Evolutionary conservation across 192 early-diverging fungal species (phyloP), one percentile per base, ranked within the genome.

Genomic region (Coemansia sp.): DNA sequence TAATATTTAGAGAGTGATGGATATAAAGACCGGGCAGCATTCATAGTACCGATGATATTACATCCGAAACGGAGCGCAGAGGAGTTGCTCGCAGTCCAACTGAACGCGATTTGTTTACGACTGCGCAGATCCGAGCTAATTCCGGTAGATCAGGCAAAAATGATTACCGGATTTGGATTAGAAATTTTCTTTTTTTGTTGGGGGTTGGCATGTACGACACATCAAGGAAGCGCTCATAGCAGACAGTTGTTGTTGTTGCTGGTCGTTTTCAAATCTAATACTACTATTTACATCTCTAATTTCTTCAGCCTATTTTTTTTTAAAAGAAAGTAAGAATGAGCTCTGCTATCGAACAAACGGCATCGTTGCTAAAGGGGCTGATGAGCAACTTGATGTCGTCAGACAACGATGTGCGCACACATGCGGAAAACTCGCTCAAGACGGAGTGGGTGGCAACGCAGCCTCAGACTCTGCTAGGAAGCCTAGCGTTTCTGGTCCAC

Each of bases 391-490:
- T 87, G 65, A 82, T 86, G 66, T 87, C 87, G 55, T 58, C 80
- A 13, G 86, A 92, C 84, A 91, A 91, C 68, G 75, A 66, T 24
- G 85, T 77, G 62, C 86, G 92, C 52, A 84, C 87, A 66, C 76
- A 76, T 55, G 90, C 91, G 44, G 92, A 93, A 76, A 74, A 71
- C 34, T 49, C 81, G 62, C 86, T 93, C 52, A 88, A 89, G 71
- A 73, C 64, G 40, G 84, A 87, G 67, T 90, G 88, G 87, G 73
- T 88, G 62, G 70, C 75, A 9, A 85, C 81, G 44, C 87, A 89
- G 73, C 90, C 89, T 53, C 78, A 88, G 68, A 72, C 87, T 20
- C 70, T 90, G 44, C 69, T 92, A 36, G 76, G 83, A 50, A 88
- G 84, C 52, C 86, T 92, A 62, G 82, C 88, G 40, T 81, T 87